Percentiles rank a stretch among this genome's conserved stretches.
Evolutionary conservation across 2,329 filamentous ascomycete genomes (phyloP).

Genomic region (Rasamsonia emersonii): DNA sequence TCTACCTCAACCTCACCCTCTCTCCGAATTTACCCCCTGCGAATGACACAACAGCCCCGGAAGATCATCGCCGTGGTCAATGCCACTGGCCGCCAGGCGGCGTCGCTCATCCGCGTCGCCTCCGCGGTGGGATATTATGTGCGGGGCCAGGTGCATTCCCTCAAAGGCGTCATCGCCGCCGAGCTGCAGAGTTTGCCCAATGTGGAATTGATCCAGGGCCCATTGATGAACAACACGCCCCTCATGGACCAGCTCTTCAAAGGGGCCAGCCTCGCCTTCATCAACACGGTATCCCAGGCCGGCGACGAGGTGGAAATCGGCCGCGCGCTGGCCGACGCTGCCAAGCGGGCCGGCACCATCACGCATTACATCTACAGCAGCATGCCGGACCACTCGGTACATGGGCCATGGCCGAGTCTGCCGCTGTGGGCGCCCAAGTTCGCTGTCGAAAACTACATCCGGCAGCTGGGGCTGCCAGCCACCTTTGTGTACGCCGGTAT

Average conservation of each 20-base stretch:
- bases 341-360: constrained; percentile 66
- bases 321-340: constrained; percentile 77
- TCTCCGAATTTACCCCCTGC: constrained; percentile 9
- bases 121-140: constrained; percentile 90
- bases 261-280: constrained; percentile 81
- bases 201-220: constrained; percentile 61
- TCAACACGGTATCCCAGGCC: constrained; percentile 89
- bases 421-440: constrained; percentile 92
- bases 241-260: constrained; percentile 72
- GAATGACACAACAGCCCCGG: constrained; percentile 38
- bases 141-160: constrained; percentile 79
- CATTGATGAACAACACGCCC: constrained; percentile 60
- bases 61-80: constrained; percentile 94
- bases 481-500: constrained; percentile 96
- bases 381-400: constrained; percentile 88
- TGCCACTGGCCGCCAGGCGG: constrained; percentile 88
- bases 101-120: constrained; percentile 88
- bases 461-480: constrained; percentile 69
- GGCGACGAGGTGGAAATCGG: constrained; percentile 90
- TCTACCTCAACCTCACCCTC: constrained; percentile 3
- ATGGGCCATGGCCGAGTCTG: constrained; percentile 72
- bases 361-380: constrained; percentile 94
- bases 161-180: constrained; percentile 77
- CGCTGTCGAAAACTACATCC: constrained; percentile 83
- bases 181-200: constrained; percentile 78